Conservation (phyloP, 495 filamentous ascomycete genomes). For the Neurospora intermedia region DNA sequence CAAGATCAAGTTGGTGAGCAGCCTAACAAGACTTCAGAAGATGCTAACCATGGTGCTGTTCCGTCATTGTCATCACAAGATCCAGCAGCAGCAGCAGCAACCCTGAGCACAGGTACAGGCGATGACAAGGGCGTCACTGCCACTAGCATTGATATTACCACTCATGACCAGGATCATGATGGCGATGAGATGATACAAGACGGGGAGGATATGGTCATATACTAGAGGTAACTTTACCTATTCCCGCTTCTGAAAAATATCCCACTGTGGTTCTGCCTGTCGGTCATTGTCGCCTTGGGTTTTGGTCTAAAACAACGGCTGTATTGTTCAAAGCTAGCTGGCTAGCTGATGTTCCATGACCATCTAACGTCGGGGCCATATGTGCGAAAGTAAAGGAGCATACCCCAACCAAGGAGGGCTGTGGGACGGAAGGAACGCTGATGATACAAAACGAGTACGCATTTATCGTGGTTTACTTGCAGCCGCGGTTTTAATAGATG, state of each 20-base stretch:
- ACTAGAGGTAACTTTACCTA: constrained; percentile 37
- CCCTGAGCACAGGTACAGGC: constrained; percentile 1
- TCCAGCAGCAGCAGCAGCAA: constrained; percentile 13
- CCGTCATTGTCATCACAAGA: constrained; percentile 8
- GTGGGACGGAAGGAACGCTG: not conserved
- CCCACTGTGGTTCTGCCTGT: not conserved
- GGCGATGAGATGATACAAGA: constrained; percentile 64
- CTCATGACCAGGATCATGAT: constrained; percentile 47
- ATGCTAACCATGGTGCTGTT: constrained; percentile 27
- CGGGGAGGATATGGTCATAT: constrained; percentile 78
- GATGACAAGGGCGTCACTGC: not conserved
- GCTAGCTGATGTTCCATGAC: not conserved
- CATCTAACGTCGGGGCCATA: not conserved
- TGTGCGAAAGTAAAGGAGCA: not conserved
- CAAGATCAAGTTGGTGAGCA: constrained; percentile 31
- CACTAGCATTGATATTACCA: constrained; percentile 4
- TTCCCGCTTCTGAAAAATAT: not conserved
- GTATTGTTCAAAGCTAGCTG: not conserved
- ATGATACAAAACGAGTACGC: not conserved
- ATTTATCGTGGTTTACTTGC: not conserved
- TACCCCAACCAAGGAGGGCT: not conserved
- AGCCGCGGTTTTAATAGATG: not conserved
- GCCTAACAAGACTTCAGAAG: constrained; percentile 26
- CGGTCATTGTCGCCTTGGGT: not conserved
- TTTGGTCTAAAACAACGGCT: not conserved